Conservation (phyloP, 768 basidiomycete species). For the Tremella yokohamensis region DNA sequence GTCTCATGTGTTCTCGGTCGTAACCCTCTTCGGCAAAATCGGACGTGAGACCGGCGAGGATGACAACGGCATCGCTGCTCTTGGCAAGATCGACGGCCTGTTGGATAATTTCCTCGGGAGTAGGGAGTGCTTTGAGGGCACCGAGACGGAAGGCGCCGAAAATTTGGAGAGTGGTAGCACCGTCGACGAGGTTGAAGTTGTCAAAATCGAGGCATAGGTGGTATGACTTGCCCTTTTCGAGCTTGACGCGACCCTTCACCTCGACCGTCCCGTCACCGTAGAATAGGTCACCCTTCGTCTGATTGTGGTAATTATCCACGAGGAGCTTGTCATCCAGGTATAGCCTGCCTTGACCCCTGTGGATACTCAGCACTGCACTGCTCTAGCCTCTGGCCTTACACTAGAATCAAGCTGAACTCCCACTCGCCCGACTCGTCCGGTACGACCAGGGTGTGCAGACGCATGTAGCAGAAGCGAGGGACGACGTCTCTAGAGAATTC, state of each 20-base stretch:
- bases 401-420: slow-evolving; percentile 48
- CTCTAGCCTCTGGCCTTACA: no score
- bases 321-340: slow-evolving; percentile 64
- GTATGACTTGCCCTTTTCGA: slow-evolving; percentile 10
- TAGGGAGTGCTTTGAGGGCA: slow-evolving; percentile 39
- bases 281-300: no score
- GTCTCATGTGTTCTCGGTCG: slow-evolving; percentile 52
- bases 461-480: no score
- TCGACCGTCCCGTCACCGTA: slow-evolving; percentile 53
- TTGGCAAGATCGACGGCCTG: slow-evolving; percentile 59
- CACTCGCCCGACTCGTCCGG: slow-evolving; percentile 53
- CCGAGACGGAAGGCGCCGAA: not conserved
- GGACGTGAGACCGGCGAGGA: slow-evolving; percentile 10
- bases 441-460: no score
- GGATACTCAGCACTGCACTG: no score
- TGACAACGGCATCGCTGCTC: slow-evolving; percentile 53
- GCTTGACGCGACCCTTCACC: slow-evolving; percentile 51
- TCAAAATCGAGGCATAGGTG: not conserved
- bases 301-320: slow-evolving; percentile 60
- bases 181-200: not conserved
- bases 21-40: slow-evolving; percentile 55
- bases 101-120: slow-evolving; percentile 52
- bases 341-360: slow-evolving; percentile 53
- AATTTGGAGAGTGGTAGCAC: slow-evolving; percentile 7
- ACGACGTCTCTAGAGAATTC: no score